Percentiles rank a stretch among this genome's conserved stretches.
Evolutionary conservation across 2,329 filamentous ascomycete species (phyloP).

Genomic region (Paraphaeosphaeria sporulosa): DNA sequence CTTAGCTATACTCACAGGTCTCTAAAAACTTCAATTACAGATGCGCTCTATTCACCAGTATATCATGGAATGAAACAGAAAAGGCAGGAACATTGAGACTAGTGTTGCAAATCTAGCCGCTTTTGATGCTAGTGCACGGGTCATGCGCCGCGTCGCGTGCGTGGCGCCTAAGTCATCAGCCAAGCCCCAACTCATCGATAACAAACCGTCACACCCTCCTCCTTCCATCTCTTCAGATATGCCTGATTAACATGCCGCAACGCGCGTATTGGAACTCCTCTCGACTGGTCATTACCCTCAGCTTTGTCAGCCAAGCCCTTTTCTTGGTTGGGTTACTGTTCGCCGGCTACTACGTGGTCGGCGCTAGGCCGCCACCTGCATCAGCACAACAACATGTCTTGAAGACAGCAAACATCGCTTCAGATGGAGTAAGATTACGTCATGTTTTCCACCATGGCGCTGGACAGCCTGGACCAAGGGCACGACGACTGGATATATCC

Average conservation of each 20-base stretch:
- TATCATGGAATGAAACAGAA: too few species aligned
- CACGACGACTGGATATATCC: conserved; percentile 43
- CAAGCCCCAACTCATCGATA: conserved; percentile 17
- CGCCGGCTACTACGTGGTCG: conserved; percentile 9
- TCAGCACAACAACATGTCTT: conserved; percentile 5
- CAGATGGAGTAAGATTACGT: conserved; percentile 34
- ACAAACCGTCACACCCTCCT: conserved; percentile 7
- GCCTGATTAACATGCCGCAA: conserved; percentile 19
- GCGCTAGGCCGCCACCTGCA: conserved; percentile 14
- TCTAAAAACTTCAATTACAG: too few species aligned
- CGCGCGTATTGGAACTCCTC: conserved; percentile 11
- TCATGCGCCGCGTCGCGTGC: conserved; percentile 18
- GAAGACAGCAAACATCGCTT: not conserved
- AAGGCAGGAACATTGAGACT: not conserved
- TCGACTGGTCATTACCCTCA: not conserved
- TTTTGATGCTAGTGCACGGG: not conserved
- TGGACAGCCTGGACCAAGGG: conserved; percentile 41
- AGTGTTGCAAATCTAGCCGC: not conserved
- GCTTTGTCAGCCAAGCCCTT: conserved; percentile 8
- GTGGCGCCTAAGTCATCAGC: conserved; percentile 8
- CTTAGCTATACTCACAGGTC: too few species aligned
- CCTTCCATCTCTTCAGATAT: conserved; percentile 15
- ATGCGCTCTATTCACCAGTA: too few species aligned
- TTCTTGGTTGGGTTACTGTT: conserved; percentile 7
- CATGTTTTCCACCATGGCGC: conserved; percentile 46